Percentiles rank a stretch among this genome's conserved stretches.
Evolutionary conservation across 192 early-diverging fungal species (phyloP).

Genomic region (Fimicolochytrium jonesii): DNA sequence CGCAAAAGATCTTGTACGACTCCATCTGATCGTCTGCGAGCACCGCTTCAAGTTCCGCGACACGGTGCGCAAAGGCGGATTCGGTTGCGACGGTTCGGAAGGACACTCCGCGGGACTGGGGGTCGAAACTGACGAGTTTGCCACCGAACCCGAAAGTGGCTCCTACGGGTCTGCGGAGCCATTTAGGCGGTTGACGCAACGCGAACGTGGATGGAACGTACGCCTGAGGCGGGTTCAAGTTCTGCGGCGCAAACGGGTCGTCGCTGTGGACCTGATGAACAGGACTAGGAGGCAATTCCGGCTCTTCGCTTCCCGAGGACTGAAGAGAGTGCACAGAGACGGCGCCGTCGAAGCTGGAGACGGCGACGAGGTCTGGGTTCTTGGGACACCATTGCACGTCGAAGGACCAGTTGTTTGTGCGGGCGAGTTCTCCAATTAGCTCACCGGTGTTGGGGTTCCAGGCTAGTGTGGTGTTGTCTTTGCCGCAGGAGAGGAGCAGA

Average conservation of each 20-base stretch:
- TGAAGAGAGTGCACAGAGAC: slow-evolving; percentile 81
- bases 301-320: slow-evolving; percentile 12
- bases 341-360: slow-evolving; percentile 92
- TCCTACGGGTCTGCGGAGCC: slow-evolving; percentile 85
- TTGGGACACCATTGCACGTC: slow-evolving; percentile 93
- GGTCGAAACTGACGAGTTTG: slow-evolving; percentile 74
- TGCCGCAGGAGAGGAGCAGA: slow-evolving; percentile 87
- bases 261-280: slow-evolving; percentile 32
- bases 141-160: slow-evolving; percentile 88
- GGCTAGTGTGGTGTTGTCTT: slow-evolving; percentile 90
- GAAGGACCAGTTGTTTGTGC: slow-evolving; percentile 88
- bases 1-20: slow-evolving; percentile 35
- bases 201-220: slow-evolving; percentile 22
- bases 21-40: slow-evolving; percentile 39
- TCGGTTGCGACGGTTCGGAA: slow-evolving; percentile 69
- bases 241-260: slow-evolving; percentile 69
- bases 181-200: slow-evolving; percentile 80
- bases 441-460: slow-evolving; percentile 86
- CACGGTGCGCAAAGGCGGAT: slow-evolving; percentile 62
- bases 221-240: slow-evolving; percentile 25
- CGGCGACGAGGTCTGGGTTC: slow-evolving; percentile 87
- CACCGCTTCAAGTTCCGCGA: slow-evolving; percentile 68
- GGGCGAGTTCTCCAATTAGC: slow-evolving; percentile 84
- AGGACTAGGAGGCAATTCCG: slow-evolving; percentile 26
- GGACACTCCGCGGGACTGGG: slow-evolving; percentile 40